Conservation (phyloP, 768 basidiomycete genomes). For the Lentinula sp. region DNA sequence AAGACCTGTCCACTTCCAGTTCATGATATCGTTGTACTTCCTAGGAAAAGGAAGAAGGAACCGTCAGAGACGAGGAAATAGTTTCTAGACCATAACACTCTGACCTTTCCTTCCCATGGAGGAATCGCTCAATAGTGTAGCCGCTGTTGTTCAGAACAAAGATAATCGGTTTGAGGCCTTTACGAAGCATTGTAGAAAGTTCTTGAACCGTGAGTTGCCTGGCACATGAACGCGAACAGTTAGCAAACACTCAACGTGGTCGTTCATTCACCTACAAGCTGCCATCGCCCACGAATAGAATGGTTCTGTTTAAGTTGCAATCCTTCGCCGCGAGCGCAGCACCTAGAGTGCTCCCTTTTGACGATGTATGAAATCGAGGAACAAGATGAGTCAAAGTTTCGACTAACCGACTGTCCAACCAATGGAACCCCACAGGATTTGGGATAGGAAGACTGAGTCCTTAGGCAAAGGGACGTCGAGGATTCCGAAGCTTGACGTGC, state of each 20-base stretch:
- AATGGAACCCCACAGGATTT: constrained; percentile 90
- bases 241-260: not conserved
- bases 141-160: constrained; percentile 79
- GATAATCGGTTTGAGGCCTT: constrained; percentile 72
- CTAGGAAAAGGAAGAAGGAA: constrained; percentile 23
- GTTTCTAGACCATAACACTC: constrained; percentile 5
- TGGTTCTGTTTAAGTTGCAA: constrained; percentile 52
- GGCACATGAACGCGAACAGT: not conserved
- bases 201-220: constrained; percentile 82
- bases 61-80: not conserved
- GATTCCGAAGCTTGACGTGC: constrained; percentile 82
- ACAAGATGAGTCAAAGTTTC: not conserved
- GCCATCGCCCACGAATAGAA: constrained; percentile 85
- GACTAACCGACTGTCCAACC: constrained; percentile 77
- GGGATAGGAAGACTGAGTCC: constrained; percentile 58
- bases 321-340: constrained; percentile 78
- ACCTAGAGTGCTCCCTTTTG: constrained; percentile 58
- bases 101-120: constrained; percentile 59
- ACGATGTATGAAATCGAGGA: not conserved
- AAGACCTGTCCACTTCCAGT: constrained; percentile 72
- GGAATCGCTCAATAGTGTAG: constrained; percentile 82
- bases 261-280: constrained; percentile 47
- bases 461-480: constrained; percentile 75
- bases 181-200: constrained; percentile 74
- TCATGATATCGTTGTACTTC: constrained; percentile 81